Base-by-base conservation (phyloP, 179 eudicot genomes). In the Corrigiola litoralis region DNA sequence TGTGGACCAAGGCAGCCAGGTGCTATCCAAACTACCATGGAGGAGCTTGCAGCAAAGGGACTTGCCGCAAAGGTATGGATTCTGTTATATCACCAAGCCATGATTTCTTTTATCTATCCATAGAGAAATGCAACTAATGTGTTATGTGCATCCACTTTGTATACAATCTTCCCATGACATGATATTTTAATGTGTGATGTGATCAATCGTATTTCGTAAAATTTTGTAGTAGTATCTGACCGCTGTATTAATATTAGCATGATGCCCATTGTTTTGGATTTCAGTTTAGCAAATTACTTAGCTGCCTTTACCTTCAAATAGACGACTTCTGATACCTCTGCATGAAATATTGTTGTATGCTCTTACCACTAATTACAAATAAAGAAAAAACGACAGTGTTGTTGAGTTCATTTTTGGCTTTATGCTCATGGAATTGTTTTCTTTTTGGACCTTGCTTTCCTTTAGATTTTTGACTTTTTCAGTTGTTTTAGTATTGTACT, bases 1-100 rank as follows among this genome's bases (percentile, higher is more conserved):
- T 94, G 99, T 81, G 99, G 97, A 59, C 88, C 97, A 18, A 94
- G 85, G 71, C 88, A 81, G 56, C 86, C 82, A 11, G 97, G 89
- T 51, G 95, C 99, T 38, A 57, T 83, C 44, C 99, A 90, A 78
- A 94, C 77, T 28, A 86, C 90, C 31, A 94, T 94, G 99, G 94
- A 94, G 83, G 99, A 90, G 4, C 96, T 94, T 64, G 97, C 83
- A 50, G 80, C 89, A 18, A 45, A 86, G 80, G 99, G 99, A 24
- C 92, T 92, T 56, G 95, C 92, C 80, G 73, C 90, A 44, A 68
- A 87, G 98, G 98, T 92, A 75, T 45, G 67, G 9, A n/a, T 64
- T 42, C 51, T 36, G 29, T 67, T 44, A 6, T 32, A 18, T 44
- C 23, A 61, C n/a, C 5, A 28, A 29, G 16, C 53, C 45, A 18